Percentiles rank a stretch among this genome's conserved stretches.
Evolutionary conservation across 2,329 filamentous ascomycete species (phyloP).

Genomic region (Xylaria hypoxylon): DNA sequence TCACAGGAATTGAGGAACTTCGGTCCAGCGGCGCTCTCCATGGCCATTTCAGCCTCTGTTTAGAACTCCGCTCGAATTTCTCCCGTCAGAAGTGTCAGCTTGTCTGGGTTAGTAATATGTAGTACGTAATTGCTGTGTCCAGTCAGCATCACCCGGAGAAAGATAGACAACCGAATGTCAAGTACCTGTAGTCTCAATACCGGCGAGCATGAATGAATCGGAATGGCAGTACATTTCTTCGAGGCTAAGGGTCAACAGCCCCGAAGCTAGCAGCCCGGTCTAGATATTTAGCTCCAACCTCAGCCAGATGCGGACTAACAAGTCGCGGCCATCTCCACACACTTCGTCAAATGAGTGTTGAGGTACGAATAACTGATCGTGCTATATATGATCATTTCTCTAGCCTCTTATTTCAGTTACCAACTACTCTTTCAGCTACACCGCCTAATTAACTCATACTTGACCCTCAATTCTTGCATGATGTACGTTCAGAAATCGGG

Average conservation of each 20-base stretch:
- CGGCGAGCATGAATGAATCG: not conserved
- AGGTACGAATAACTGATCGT: not conserved
- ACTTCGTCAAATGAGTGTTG: no score
- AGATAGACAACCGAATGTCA: conserved; percentile 34
- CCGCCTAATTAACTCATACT: no score
- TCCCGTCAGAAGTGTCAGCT: conserved; percentile 17
- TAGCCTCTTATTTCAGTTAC: no score
- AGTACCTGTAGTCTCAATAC: not conserved
- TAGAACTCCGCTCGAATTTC: conserved; percentile 24
- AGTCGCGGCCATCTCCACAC: not conserved
- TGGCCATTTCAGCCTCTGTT: not conserved
- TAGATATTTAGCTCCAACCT: not conserved
- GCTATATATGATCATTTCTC: no score
- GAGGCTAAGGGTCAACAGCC: not conserved
- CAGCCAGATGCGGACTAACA: not conserved
- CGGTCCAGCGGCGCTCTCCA: conserved; percentile 12
- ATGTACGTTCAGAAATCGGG: no score
- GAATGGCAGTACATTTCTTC: not conserved
- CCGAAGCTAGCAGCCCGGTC: not conserved
- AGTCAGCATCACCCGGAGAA: conserved; percentile 1
- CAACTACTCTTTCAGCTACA: no score
- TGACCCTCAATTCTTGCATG: no score
- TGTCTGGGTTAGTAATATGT: conserved; percentile 26
- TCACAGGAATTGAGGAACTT: conserved; percentile 43
- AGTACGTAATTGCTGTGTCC: conserved; percentile 12